Evolutionary conservation across 2,329 filamentous ascomycete genomes (phyloP).

Genomic region (Lecanicillium sp.): DNA sequence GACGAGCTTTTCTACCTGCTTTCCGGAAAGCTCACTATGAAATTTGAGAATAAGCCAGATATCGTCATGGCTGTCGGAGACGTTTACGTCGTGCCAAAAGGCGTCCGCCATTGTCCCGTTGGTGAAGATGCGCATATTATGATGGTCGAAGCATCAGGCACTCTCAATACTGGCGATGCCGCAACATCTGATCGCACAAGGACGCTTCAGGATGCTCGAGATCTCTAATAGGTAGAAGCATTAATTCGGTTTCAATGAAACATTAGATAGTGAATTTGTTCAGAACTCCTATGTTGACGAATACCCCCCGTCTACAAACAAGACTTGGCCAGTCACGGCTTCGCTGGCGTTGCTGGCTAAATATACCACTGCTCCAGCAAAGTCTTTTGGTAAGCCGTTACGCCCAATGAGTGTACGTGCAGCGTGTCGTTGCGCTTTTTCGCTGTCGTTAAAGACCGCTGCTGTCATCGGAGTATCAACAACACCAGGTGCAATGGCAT

Average conservation of each 20-base stretch:
- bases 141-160: slow-evolving; percentile 27
- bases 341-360: slow-evolving; percentile 22
- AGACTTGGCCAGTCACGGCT: slow-evolving; percentile 23
- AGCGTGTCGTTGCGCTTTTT: slow-evolving; percentile 16
- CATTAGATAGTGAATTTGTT: too few relatives aligned
- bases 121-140: slow-evolving; percentile 25
- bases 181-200: slow-evolving; percentile 16
- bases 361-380: slow-evolving; percentile 21
- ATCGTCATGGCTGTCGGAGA: slow-evolving; percentile 22
- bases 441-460: slow-evolving; percentile 14
- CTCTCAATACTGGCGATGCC: slow-evolving; percentile 21
- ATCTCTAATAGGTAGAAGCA: too few relatives aligned
- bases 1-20: slow-evolving; percentile 33
- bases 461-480: slow-evolving; percentile 20
- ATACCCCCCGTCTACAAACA: slow-evolving; percentile 26
- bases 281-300: too few relatives aligned
- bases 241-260: too few relatives aligned
- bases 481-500: slow-evolving; percentile 22
- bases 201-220: not conserved
- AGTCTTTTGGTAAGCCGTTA: slow-evolving; percentile 22
- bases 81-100: slow-evolving; percentile 26
- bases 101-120: slow-evolving; percentile 27
- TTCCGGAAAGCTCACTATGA: slow-evolving; percentile 23
- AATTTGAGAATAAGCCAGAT: slow-evolving; percentile 21
- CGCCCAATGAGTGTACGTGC: slow-evolving; percentile 20